Evolutionary conservation across 768 basidiomycete species (phyloP).

Genomic region (Coprinopsis strossmayeri): DNA sequence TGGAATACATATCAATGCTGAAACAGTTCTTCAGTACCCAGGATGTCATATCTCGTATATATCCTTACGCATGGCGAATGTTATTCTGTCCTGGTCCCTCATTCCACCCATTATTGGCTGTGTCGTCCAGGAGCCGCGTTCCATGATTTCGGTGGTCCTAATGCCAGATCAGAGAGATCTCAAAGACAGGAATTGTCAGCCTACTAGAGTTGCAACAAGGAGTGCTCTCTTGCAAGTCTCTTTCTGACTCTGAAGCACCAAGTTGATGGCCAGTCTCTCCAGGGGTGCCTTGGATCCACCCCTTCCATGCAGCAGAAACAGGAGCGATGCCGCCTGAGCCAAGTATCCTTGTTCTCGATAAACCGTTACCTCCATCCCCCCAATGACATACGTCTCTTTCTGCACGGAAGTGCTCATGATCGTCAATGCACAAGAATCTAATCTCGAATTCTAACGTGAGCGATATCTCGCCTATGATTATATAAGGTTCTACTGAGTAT

Average conservation of each 20-base stretch:
- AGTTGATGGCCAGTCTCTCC: slow-evolving; percentile 21
- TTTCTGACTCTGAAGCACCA: slow-evolving; percentile 3
- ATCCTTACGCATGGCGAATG: slow-evolving; percentile 35
- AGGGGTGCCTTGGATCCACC: slow-evolving; percentile 23
- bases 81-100: slow-evolving; percentile 23
- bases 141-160: slow-evolving; percentile 47
- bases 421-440: background rate
- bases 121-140: slow-evolving; percentile 23
- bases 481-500: background rate
- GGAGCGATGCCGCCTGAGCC: slow-evolving; percentile 23
- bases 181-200: too few relatives aligned
- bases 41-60: background rate
- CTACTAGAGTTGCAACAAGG: slow-evolving; percentile 33
- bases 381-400: slow-evolving; percentile 22
- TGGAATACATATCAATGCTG: slow-evolving; percentile 43
- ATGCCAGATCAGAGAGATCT: too few relatives aligned
- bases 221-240: too few relatives aligned
- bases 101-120: slow-evolving; percentile 31
- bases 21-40: background rate
- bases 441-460: background rate
- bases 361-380: slow-evolving; percentile 30
- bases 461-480: slow-evolving; percentile 1
- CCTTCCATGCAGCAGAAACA: slow-evolving; percentile 41
- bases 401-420: slow-evolving; percentile 4
- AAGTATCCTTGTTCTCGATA: slow-evolving; percentile 19